Conservation (phyloP, 176 grass and related monocot species). For the Carex kokanica region DNA sequence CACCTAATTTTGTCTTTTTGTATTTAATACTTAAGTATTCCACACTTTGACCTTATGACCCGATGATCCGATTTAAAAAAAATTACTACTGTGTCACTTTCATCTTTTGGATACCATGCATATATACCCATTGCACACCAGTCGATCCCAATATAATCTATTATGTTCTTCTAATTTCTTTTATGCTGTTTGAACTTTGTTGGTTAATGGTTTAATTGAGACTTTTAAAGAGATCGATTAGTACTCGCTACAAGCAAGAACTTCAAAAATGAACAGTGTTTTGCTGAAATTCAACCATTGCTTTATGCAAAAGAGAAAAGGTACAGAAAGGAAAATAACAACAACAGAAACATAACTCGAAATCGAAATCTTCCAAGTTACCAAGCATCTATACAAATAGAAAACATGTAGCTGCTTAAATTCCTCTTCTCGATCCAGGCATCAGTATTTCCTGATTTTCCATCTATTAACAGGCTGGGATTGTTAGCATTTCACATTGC, state of each 20-base stretch:
- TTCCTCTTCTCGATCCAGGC: background rate
- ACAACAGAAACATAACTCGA: background rate
- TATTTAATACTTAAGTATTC: background rate
- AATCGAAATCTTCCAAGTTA: background rate
- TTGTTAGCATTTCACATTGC: constrained; percentile 73
- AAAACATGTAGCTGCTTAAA: background rate
- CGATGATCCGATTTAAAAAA: background rate
- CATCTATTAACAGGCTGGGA: constrained; percentile 47
- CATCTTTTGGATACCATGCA: background rate
- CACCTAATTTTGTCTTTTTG: constrained; percentile 7
- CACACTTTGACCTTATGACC: background rate
- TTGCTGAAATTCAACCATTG: background rate
- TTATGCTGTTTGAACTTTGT: background rate
- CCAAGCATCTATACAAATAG: background rate
- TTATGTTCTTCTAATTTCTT: background rate
- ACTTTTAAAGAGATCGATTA: background rate
- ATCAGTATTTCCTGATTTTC: constrained; percentile 20
- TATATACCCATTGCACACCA: background rate
- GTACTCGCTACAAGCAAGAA: background rate
- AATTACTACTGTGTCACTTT: background rate
- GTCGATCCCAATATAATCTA: background rate
- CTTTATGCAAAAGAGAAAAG: background rate
- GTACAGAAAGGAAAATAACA: background rate
- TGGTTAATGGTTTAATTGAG: background rate
- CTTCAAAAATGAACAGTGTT: background rate